Percentiles rank a stretch among this genome's conserved stretches.
These are phyloP conservation scores for Rhinocladiella mackenziei DNA, from an alignment of 2,329 filamentous ascomycete species.

Conservation along the genomic window DNA sequence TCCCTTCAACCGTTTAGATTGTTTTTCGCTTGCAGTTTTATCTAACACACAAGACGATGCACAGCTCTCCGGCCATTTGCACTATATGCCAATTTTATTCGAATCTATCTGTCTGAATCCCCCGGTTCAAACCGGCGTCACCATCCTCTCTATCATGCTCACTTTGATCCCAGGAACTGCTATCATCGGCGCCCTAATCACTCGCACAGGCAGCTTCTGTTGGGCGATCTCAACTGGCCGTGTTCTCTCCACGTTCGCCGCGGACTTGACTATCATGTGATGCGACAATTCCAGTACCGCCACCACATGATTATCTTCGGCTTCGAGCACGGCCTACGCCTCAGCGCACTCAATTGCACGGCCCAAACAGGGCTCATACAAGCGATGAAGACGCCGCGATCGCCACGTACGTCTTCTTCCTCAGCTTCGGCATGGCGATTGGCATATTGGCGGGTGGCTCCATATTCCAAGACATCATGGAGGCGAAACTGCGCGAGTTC, in stretches of 20 bases:
- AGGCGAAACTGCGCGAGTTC: slow-evolving; percentile 29
- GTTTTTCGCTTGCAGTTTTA: too few relatives aligned
- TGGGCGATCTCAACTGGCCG: slow-evolving; percentile 46
- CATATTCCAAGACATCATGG: slow-evolving; percentile 43
- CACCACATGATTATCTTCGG: slow-evolving; percentile 39
- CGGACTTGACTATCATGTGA: slow-evolving; percentile 40
- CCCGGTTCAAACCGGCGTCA: slow-evolving; percentile 37
- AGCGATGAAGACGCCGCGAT: slow-evolving; percentile 35
- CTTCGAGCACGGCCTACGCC: slow-evolving; percentile 42
- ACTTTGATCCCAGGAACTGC: slow-evolving; percentile 32
- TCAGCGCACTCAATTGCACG: slow-evolving; percentile 42
- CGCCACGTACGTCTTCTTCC: slow-evolving; percentile 39
- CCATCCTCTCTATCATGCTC: slow-evolving; percentile 38
- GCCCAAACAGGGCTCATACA: too few relatives aligned
- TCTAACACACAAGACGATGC: neutral
- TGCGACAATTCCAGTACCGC: slow-evolving; percentile 32
- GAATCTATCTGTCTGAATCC: slow-evolving; percentile 36
- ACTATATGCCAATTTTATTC: slow-evolving; percentile 44
- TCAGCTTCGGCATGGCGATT: slow-evolving; percentile 44
- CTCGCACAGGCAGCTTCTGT: slow-evolving; percentile 35
- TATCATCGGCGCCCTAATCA: slow-evolving; percentile 34
- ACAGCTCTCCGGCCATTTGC: slow-evolving; percentile 42
- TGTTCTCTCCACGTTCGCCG: slow-evolving; percentile 36
- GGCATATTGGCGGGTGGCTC: slow-evolving; percentile 42
- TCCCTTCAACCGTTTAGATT: neutral